Percentiles rank a stretch among this genome's conserved stretches.
Conservation (phyloP, 2,329 filamentous ascomycete species). For the Cercospora nicotianae region DNA sequence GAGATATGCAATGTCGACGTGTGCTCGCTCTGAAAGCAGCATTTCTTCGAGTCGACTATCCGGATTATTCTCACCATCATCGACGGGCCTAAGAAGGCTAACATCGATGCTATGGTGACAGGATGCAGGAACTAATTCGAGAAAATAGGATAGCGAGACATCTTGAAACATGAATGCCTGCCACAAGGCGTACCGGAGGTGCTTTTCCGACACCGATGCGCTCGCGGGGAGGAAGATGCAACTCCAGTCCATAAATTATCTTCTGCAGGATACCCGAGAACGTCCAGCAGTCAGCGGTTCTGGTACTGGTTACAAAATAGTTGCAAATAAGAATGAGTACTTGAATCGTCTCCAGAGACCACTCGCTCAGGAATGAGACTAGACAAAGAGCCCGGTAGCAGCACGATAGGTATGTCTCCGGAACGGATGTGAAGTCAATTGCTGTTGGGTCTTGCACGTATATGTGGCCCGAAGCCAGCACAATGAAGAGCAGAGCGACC, state of each 20-base stretch:
- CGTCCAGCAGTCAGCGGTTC: constrained; percentile 77
- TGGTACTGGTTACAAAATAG: constrained; percentile 81
- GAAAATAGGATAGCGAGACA: constrained; percentile 73
- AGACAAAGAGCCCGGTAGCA: neutral
- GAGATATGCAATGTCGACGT: neutral
- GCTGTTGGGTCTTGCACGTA: neutral
- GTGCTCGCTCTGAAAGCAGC: neutral
- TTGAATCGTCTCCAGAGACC: constrained; percentile 57
- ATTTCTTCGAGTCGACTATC: neutral
- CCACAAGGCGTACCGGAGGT: constrained; percentile 75
- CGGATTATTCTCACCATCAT: neutral
- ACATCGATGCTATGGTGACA: neutral
- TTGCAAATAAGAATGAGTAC: constrained; percentile 78
- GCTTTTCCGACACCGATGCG: constrained; percentile 60
- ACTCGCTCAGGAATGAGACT: neutral
- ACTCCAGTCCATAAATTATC: constrained; percentile 76
- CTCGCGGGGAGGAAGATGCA: constrained; percentile 75
- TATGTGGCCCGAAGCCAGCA: neutral
- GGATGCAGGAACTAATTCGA: constrained; percentile 50
- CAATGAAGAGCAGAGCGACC: neutral
- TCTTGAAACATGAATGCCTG: constrained; percentile 77
- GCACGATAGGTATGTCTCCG: neutral
- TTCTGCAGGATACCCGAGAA: constrained; percentile 75
- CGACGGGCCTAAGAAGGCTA: neutral
- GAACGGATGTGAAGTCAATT: neutral